phyloP scores from a whole-genome alignment of 2,329 filamentous ascomycete genomes.

The Colletotrichum ledebouriae region DNA sequence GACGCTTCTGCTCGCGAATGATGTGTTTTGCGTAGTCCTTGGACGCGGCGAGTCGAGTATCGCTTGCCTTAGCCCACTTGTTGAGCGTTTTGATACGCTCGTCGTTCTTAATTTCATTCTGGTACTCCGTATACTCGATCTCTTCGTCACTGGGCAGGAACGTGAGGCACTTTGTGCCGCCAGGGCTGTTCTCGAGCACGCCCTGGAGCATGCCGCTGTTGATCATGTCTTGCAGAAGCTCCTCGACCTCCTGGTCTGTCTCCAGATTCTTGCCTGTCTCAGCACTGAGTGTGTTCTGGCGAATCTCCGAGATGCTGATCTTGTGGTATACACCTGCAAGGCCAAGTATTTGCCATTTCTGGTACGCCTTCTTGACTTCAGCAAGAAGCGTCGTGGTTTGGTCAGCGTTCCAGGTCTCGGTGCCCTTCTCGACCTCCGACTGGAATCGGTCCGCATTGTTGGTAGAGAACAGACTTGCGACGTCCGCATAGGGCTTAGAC shows the following conservation, averaged over 20 bases:
- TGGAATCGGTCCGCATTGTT: conserved; percentile 68
- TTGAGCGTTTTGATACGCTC: conserved; percentile 61
- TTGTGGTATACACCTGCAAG: conserved; percentile 79
- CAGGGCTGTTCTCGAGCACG: conserved; percentile 60
- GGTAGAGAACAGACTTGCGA: conserved; percentile 78
- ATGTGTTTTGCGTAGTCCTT: conserved; percentile 68
- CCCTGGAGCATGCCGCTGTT: conserved; percentile 65
- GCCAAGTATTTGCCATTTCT: conserved; percentile 80
- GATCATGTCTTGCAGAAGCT: conserved; percentile 69
- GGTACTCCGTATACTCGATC: conserved; percentile 65
- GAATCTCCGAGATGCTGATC: conserved; percentile 67
- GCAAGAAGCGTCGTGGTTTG: conserved; percentile 79
- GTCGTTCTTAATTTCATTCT: conserved; percentile 58
- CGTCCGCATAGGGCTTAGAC: conserved; percentile 76
- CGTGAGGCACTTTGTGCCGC: conserved; percentile 61
- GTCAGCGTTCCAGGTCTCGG: conserved; percentile 75
- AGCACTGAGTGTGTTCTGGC: conserved; percentile 64
- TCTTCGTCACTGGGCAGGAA: conserved; percentile 61
- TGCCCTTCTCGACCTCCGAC: conserved; percentile 72
- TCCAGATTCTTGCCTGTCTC: conserved; percentile 62
- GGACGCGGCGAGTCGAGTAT: conserved; percentile 67
- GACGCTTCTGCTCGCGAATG: conserved; percentile 60
- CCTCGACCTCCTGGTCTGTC: conserved; percentile 58
- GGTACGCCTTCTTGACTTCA: conserved; percentile 78
- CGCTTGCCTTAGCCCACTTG: conserved; percentile 63